These are phyloP conservation scores for Phytopythium kandeliae DNA, from an alignment of 352 stramenopile species.

Conservation along the genomic window DNA sequence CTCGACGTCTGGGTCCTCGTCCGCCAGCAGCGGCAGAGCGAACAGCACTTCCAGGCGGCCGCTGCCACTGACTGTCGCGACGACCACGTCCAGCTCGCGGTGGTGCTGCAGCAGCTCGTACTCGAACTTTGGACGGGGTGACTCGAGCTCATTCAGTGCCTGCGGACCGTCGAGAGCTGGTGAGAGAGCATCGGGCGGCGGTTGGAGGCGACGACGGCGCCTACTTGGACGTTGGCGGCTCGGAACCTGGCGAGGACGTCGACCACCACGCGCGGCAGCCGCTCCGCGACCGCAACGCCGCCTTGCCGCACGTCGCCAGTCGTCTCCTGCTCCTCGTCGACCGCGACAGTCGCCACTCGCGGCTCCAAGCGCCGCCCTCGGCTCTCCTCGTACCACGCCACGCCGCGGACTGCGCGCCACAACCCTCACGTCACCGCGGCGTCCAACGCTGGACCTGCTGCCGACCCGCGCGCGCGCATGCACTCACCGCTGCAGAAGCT, in stretches of 20 bases:
- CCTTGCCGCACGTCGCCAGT: not conserved
- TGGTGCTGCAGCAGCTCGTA: constrained; percentile 37
- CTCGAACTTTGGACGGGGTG: constrained; percentile 30
- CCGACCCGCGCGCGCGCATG: constrained; percentile 13
- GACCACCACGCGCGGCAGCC: not conserved
- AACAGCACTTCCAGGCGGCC: constrained; percentile 14
- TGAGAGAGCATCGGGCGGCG: not conserved
- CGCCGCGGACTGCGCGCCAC: constrained; percentile 24
- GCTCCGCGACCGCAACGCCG: not conserved
- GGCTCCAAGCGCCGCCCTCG: fast-evolving
- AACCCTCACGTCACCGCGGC: too few species aligned
- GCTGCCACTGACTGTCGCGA: constrained; percentile 3
- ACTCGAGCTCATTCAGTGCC: constrained; percentile 1
- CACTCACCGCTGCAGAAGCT: constrained; percentile 6
- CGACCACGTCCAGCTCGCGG: constrained; percentile 23
- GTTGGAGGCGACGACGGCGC: constrained; percentile 1
- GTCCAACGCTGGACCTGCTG: not conserved
- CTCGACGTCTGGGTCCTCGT: not conserved
- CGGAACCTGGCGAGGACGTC: constrained; percentile 14
- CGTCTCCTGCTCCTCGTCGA: not conserved
- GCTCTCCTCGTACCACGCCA: constrained; percentile 11
- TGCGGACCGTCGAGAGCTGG: constrained; percentile 7
- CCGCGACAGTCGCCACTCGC: not conserved
- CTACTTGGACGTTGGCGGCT: constrained; percentile 22
- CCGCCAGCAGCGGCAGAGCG: constrained; percentile 23